Conservation (phyloP, 1,284 basidiomycete genomes). For the Irpex lacteus region DNA sequence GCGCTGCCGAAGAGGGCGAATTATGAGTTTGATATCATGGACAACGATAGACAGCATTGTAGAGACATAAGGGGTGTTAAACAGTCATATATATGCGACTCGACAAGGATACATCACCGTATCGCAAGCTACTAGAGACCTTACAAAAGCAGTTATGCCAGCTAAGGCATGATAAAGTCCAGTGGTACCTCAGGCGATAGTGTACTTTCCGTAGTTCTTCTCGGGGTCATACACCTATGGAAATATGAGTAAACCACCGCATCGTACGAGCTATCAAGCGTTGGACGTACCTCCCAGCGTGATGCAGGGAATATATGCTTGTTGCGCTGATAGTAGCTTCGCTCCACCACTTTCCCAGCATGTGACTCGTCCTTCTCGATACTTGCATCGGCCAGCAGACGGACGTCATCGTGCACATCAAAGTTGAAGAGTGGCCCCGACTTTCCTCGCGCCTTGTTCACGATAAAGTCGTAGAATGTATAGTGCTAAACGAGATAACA, state of each 20-base stretch:
- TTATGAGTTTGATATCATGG: too few relatives aligned
- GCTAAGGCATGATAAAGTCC: too few relatives aligned
- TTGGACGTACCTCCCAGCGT: conserved; percentile 77
- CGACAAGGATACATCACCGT: too few relatives aligned
- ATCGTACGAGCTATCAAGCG: conserved; percentile 8
- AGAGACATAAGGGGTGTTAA: too few relatives aligned
- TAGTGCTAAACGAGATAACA: conserved; percentile 64
- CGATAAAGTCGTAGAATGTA: conserved; percentile 98
- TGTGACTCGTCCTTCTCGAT: conserved; percentile 98
- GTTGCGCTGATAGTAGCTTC: conserved; percentile 94
- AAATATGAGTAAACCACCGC: not conserved
- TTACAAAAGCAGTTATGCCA: too few relatives aligned
- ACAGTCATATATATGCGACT: too few relatives aligned
- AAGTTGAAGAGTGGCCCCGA: conserved; percentile 98
- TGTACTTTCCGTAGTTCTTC: conserved; percentile 88
- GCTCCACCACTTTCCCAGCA: conserved; percentile 97
- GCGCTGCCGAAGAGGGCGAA: too few relatives aligned
- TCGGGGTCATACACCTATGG: conserved; percentile 85
- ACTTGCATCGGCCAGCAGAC: conserved; percentile 92
- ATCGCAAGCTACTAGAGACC: too few relatives aligned
- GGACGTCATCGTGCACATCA: conserved; percentile 98
- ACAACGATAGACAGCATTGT: too few relatives aligned
- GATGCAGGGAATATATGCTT: conserved; percentile 98
- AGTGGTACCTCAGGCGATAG: conserved; percentile 45
- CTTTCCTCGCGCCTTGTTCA: conserved; percentile 98